Base-by-base conservation (phyloP, 2,329 filamentous ascomycete species). In the Venturia pyrina region DNA sequence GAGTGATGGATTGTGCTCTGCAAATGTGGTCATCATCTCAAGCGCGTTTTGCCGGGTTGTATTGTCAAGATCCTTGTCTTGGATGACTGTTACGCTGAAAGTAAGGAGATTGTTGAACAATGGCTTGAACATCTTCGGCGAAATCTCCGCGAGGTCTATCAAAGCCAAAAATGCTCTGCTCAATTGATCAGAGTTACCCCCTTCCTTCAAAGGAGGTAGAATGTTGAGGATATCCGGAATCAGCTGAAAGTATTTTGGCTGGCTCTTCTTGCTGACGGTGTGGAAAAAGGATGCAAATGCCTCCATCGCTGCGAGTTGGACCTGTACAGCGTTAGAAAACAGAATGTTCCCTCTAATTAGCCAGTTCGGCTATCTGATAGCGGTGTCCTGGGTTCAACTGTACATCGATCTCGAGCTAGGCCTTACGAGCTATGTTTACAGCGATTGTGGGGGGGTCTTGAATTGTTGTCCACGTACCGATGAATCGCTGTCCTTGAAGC, bases 1-100 rank as follows among this genome's bases (percentile, higher is more conserved):
- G 87, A 98, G 93, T 46, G 89, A 89, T 5, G 95, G 92, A 0
- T 91, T 90, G 72, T 93, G 95, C 74, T 99, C 95, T 70, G 93
- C 93, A 75, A 99, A 99, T 0, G 95, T 99, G 34, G 93, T 93
- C 91, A 99, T 96, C 66, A 99, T 84, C 76, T 99, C 95, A 53
- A 99, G 82, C 0, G 93, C 92, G 74, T 98, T 98, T 77, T 99
- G 95, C 67, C 95, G 87, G 68, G 91, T 90, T 70, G 93, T 85
- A 73, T 96, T 93, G 68, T 88, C 89, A 28, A 99, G 84, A 68
- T 98, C 93, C 80, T 98, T 98, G 76, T 99, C 93, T 72, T 96
- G 90, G 70, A 99, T 90, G 66, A 98, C 92, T 7, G 90, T 91
- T 67, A 98, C 87, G 75, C 89, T 93, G 78, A 99, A 97, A 71